A percentile compares a stretch with the other conserved stretches of the same genome.
These are phyloP conservation scores for Bertia moriformis DNA, from an alignment of 2,329 filamentous ascomycete species.

Conservation along the genomic window DNA sequence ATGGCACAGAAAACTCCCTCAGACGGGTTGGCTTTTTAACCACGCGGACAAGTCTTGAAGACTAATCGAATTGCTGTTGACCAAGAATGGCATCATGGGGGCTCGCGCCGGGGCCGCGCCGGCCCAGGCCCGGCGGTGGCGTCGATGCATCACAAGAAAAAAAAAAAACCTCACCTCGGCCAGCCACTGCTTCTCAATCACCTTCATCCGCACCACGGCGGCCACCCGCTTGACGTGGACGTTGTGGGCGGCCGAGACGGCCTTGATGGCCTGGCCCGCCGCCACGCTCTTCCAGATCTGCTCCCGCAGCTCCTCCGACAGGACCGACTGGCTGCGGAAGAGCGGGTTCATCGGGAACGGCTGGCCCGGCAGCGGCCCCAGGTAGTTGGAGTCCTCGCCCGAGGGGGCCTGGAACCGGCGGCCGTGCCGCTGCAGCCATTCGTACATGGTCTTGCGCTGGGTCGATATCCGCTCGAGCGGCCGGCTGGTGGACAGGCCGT, in stretches of 20 bases:
- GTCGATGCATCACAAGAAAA: constrained; percentile 6
- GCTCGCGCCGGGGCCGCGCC: constrained; percentile 2
- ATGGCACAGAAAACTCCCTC: too few species aligned
- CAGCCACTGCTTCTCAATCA: constrained; percentile 68
- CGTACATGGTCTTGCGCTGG: constrained; percentile 19
- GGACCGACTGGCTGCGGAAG: constrained; percentile 58
- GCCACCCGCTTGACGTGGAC: constrained; percentile 74
- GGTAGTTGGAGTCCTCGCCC: constrained; percentile 16
- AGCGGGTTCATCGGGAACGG: constrained; percentile 64
- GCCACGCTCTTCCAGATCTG: constrained; percentile 60
- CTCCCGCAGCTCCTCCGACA: constrained; percentile 60
- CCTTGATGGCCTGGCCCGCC: constrained; percentile 54
- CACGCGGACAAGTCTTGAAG: constrained; percentile 94
- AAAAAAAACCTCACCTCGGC: constrained; percentile 68
- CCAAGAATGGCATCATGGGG: constrained; percentile 40
- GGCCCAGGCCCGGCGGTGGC: background rate
- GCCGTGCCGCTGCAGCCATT: constrained; percentile 14
- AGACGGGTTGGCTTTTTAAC: too few species aligned
- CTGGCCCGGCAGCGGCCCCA: constrained; percentile 17
- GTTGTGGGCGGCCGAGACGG: constrained; percentile 61
- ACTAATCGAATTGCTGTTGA: constrained; percentile 88
- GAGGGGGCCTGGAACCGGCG: constrained; percentile 5
- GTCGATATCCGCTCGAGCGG: constrained; percentile 20
- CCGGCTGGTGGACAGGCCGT: constrained; percentile 25
- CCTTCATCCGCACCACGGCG: constrained; percentile 72